phyloP scores from a whole-genome alignment of 2,329 filamentous ascomycete species.

The Penicillium occitanis region DNA sequence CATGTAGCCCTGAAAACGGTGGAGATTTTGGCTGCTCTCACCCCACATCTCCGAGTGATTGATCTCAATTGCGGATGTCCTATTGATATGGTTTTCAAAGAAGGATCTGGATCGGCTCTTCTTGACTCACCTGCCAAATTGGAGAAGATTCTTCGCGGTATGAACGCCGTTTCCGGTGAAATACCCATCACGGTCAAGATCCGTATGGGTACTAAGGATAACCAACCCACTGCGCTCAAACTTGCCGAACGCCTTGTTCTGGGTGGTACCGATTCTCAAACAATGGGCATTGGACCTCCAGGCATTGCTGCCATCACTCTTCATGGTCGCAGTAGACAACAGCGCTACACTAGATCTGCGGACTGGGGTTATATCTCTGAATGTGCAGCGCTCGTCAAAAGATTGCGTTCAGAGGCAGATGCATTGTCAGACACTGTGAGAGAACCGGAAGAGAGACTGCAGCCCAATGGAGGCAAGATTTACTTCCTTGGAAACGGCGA shows the following conservation, averaged over 20 bases:
- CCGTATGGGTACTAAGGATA: constrained; percentile 82
- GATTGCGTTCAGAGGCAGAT: constrained; percentile 69
- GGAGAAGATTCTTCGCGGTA: constrained; percentile 91
- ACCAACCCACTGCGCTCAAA: constrained; percentile 74
- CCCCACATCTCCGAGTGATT: constrained; percentile 82
- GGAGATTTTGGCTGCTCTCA: constrained; percentile 72
- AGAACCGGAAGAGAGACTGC: constrained; percentile 73
- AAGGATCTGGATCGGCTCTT: constrained; percentile 85
- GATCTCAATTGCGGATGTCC: constrained; percentile 97
- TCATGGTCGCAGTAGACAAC: constrained; percentile 88
- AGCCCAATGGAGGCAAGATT: constrained; percentile 68
- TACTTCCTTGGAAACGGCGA: constrained; percentile 97
- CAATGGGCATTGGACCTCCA: constrained; percentile 66
- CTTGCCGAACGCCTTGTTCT: constrained; percentile 80
- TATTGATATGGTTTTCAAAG: constrained; percentile 87
- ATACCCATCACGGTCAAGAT: constrained; percentile 95
- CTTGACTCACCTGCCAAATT: constrained; percentile 86
- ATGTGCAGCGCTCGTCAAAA: constrained; percentile 79
- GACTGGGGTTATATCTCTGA: constrained; percentile 95
- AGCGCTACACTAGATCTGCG: constrained; percentile 87
- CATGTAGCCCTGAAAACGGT: constrained; percentile 88
- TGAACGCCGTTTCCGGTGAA: constrained; percentile 89
- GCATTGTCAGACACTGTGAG: constrained; percentile 70
- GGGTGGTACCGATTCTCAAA: constrained; percentile 70
- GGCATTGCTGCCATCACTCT: constrained; percentile 95